Evolutionary conservation across 2,329 filamentous ascomycete genomes (phyloP), one percentile per base, ranked within the genome.

Genomic region (Beauveria brongniartii): DNA sequence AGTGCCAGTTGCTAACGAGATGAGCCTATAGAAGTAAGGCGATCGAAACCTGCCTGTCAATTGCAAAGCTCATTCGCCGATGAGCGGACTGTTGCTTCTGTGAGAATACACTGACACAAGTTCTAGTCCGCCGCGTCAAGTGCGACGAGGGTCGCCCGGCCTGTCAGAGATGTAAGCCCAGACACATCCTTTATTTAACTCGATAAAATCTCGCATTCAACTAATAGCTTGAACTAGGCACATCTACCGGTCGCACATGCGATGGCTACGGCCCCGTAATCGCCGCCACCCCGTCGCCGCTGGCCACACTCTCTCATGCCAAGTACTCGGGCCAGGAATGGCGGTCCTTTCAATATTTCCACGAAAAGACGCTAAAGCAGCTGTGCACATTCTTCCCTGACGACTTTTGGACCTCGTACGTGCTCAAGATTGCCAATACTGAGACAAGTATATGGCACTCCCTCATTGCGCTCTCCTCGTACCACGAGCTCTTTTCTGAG

Each of bases 401-500:
- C 26, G 56, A 59, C 40, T 62, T 62, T 28, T 62, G 61, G 61
- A 60, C 26, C 44, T 59, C 55, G n/a, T 55, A 59, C 26, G 56
- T 62, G 18, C 56, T 59, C 26, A 57, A 59, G 9, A 62, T 62
- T 40, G 55, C 61, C 16, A 59, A 55, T 37, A 51, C 51, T 8
- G 61, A 62, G 46, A 55, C 51, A 5, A 59, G 56, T 43, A 62
- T 62, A 18, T 62, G 61, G 61, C 61, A 62, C 44, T 62, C 61
- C 5, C 37, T 62, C 51, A 54, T 62, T 16, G 61, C 61, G 3
- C 55, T 62, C 4, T 62, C 61, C 2, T 59, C 61, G 5, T 62
- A 55, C 30, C 61, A 62, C 34, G 61, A 62, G 43, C 55, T 48
- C 34, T 62, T 59, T 18, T 44, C 55, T 16, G 34, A 40, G n/a